A percentile compares a stretch with the other conserved stretches of the same genome.
Conservation (phyloP, 768 basidiomycete species). For the Pulveroboletus sp. region DNA sequence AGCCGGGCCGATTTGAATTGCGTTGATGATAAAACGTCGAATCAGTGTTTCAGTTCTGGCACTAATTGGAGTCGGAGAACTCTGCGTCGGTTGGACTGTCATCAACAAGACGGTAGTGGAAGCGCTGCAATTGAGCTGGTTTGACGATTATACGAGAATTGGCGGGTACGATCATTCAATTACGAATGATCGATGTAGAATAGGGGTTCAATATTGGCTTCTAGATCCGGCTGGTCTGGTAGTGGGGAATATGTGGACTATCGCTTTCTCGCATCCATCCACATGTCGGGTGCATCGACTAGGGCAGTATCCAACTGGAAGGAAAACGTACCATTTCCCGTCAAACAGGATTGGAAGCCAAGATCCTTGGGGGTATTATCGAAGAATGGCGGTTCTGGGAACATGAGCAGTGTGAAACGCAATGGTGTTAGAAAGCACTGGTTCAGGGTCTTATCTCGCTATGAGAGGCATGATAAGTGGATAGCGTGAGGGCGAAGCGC, state of each 20-base stretch:
- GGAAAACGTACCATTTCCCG: background rate
- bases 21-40: background rate
- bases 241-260: background rate
- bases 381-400: background rate
- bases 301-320: background rate
- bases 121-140: too few relatives aligned
- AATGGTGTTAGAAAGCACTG: background rate
- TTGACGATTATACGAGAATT: background rate
- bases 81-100: too few relatives aligned
- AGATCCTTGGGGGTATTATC: too few relatives aligned
- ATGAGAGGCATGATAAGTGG: conserved; percentile 1
- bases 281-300: background rate
- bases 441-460: background rate
- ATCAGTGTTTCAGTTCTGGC: conserved; percentile 5
- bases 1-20: background rate
- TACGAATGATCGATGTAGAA: background rate
- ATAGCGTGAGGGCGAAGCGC: background rate
- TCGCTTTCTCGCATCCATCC: background rate
- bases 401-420: background rate
- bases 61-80: background rate
- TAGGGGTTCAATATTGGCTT: background rate
- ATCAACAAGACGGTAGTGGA: background rate
- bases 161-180: background rate
- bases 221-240: background rate
- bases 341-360: background rate